Percentiles rank a stretch among this genome's conserved stretches.
These are phyloP conservation scores for Colletotrichum tabaci DNA, from an alignment of 2,329 filamentous ascomycete genomes.

Conservation along the genomic window DNA sequence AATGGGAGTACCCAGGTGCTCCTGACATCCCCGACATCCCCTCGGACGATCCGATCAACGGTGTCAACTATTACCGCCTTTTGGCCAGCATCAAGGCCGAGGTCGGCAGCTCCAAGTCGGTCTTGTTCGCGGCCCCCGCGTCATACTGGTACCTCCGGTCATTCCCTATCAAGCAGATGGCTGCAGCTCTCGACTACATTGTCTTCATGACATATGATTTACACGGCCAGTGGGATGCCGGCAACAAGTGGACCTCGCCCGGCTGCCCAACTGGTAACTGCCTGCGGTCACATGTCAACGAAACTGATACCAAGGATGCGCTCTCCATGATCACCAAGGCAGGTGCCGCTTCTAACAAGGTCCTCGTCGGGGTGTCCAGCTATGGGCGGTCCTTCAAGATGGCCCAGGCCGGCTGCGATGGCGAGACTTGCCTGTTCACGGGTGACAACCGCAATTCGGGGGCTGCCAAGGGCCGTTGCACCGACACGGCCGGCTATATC, in stretches of 20 bases:
- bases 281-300: conserved; percentile 56
- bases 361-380: too few relatives aligned
- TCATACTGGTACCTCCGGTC: conserved; percentile 57
- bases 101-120: conserved; percentile 43
- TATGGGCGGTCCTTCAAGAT: too few relatives aligned
- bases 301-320: conserved; percentile 53
- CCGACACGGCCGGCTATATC: too few relatives aligned
- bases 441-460: too few relatives aligned
- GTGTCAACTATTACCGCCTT: conserved; percentile 52
- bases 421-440: too few relatives aligned
- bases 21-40: conserved; percentile 54
- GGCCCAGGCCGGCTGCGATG: too few relatives aligned
- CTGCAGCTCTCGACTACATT: conserved; percentile 50
- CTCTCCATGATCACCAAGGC: too few relatives aligned
- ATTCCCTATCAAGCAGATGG: conserved; percentile 54
- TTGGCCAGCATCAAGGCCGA: conserved; percentile 39
- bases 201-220: conserved; percentile 55
- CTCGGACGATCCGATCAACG: conserved; percentile 46
- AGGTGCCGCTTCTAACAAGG: too few relatives aligned
- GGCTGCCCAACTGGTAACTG: conserved; percentile 51
- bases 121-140: conserved; percentile 56
- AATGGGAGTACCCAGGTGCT: conserved; percentile 57
- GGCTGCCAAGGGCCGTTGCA: too few relatives aligned
- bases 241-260: conserved; percentile 46
- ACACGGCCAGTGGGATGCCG: conserved; percentile 50